Base-by-base conservation (phyloP, 805 yeast species). In the Ogataea wickerhamii region DNA sequence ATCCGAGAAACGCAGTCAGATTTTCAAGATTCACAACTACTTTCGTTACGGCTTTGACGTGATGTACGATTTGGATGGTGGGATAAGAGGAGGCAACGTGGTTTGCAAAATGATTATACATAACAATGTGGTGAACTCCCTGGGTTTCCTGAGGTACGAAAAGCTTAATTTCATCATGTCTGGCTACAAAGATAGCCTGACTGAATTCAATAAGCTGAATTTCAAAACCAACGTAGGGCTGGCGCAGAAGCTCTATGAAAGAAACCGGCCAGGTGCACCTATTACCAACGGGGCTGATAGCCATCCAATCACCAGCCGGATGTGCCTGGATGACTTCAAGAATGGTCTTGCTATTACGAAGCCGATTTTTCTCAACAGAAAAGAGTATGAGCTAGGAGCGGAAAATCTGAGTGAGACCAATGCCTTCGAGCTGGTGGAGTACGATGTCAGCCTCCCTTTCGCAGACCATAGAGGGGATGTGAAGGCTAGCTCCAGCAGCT, bases 61-160 rank as follows among this genome's bases (percentile, higher is more conserved):
- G 6, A 55, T 77, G 18, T 78, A 75, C 53, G 68, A 69, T 27
- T 58, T 73, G 24, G 51, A 54, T 7, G 18, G 19, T 0, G 46
- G 58, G 3, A 35, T 37, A 6, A 51, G 56, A 17, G 69, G 53
- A 7, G 41, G 48, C 4, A 47, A 73, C 4, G 52, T 61, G 2
- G 58, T 77, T 14, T 61, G 60, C 26, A 77, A 76, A 41, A 41
- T 78, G 3, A 63, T 75, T 2, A 26, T 76, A 7, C 83, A 78
- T 51, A 67, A 67, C 44, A 81, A 80, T 24, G 63, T 69, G 4
- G 63, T 73, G n/a, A 74, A 73, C 45, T 67, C 75, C 3, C 56
- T 72, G 19, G 73, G 71, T 34, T 78, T 78, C 51, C 67, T 74
- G 60, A 73, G 66, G 36, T 78, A 80, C 68, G 71, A 71, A 45